phyloP scores from a whole-genome alignment of 23 red algal species.

The Gracilaria domingensis region DNA sequence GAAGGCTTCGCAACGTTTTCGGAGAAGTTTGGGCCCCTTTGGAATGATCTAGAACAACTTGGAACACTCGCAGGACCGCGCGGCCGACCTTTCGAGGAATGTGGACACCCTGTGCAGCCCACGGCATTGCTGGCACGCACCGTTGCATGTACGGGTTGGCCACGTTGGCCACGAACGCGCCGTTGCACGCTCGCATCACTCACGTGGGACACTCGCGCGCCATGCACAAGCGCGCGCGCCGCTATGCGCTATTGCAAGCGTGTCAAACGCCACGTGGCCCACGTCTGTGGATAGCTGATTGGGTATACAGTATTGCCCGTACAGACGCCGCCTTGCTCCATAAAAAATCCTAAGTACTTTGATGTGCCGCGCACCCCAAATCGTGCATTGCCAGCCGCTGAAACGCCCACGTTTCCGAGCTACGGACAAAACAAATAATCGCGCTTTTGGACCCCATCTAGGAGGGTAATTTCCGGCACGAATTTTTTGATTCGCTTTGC shows the following conservation, averaged over 20 bases:
- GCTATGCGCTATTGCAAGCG: neutral
- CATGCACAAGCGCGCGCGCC: neutral
- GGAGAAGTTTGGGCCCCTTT: too few relatives aligned
- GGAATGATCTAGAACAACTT: too few relatives aligned
- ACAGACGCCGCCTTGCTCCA: neutral
- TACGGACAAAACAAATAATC: neutral
- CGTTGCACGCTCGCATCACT: neutral
- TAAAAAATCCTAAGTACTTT: slow-evolving; percentile 15
- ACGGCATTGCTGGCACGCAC: too few relatives aligned
- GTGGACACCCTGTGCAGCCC: too few relatives aligned
- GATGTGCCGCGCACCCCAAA: neutral
- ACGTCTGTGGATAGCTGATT: too few relatives aligned
- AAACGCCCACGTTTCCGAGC: neutral
- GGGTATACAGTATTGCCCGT: neutral
- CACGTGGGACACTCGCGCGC: neutral
- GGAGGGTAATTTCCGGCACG: too few relatives aligned
- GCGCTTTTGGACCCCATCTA: neutral
- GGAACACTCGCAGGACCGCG: too few relatives aligned
- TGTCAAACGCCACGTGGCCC: neutral
- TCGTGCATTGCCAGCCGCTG: neutral
- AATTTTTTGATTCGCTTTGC: neutral
- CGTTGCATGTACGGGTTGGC: neutral
- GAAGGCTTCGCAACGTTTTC: neutral
- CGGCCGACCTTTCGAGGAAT: too few relatives aligned
- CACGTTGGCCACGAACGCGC: neutral